phyloP scores from a whole-genome alignment of 2,329 filamentous ascomycete genomes.

The Graphiopsis chlorocephala region DNA sequence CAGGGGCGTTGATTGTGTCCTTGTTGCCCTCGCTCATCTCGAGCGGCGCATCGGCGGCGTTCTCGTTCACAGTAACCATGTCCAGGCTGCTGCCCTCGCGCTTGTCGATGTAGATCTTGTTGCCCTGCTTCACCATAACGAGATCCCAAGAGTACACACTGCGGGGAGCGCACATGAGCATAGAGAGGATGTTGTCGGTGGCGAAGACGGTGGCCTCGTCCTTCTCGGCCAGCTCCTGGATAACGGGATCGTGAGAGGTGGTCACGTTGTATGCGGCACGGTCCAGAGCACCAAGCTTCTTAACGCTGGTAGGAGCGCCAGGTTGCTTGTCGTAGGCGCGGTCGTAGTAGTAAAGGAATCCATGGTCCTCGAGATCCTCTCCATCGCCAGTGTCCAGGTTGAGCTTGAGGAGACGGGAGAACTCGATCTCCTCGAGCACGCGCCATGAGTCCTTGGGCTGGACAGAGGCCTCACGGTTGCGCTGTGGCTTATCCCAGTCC shows the following conservation, averaged over 20 bases:
- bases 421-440: slow-evolving; percentile 97
- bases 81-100: slow-evolving; percentile 91
- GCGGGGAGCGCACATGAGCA: slow-evolving; percentile 97
- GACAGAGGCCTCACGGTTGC: slow-evolving; percentile 93
- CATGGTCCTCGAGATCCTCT: slow-evolving; percentile 92
- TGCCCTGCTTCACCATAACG: slow-evolving; percentile 85
- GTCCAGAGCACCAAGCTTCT: slow-evolving; percentile 83
- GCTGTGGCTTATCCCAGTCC: slow-evolving; percentile 96
- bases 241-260: slow-evolving; percentile 90
- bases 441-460: slow-evolving; percentile 95
- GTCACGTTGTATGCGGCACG: slow-evolving; percentile 98
- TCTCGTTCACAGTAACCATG: slow-evolving; percentile 99
- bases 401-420: slow-evolving; percentile 89
- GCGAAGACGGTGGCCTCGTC: slow-evolving; percentile 96
- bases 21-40: slow-evolving; percentile 90
- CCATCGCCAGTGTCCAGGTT: slow-evolving; percentile 93
- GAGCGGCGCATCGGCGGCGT: slow-evolving; percentile 89
- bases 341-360: slow-evolving; percentile 98
- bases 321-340: slow-evolving; percentile 90
- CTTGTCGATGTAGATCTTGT: slow-evolving; percentile 99
- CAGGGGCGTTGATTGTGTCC: slow-evolving; percentile 91
- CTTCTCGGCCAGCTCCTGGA: slow-evolving; percentile 94
- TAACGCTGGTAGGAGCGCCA: slow-evolving; percentile 78
- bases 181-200: slow-evolving; percentile 94
- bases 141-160: slow-evolving; percentile 99